Base-by-base conservation (phyloP, 805 yeast species). In the Starmerella stigmatis region DNA sequence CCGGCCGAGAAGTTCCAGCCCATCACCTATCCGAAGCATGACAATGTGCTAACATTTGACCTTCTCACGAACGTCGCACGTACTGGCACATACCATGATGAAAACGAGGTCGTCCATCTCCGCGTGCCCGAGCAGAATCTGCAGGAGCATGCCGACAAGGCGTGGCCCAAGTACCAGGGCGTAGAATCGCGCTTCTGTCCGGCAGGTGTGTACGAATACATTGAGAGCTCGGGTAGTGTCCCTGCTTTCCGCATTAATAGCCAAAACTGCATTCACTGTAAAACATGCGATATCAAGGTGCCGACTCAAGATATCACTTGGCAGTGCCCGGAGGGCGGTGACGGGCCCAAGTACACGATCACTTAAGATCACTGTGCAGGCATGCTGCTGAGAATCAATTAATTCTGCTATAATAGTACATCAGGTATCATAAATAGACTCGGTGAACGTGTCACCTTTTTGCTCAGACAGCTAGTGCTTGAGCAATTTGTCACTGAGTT, bases 271-370 rank as follows among this genome's bases (percentile, higher is more conserved):
- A 88, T 92, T 54, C 98, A 92, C 64, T 92, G 98, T 69, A 92
- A 92, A 66, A 89, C 97, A 2, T 89, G 98, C 70, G 98, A 92
- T 65, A 92, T 92, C 63, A 92, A 92, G 65, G 94, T 81, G 9
- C 98, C 98, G 7, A 72, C 85, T 0, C 96, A 89, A 65, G 96
- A 88, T 60, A 92, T 92, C 51, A 73, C 76, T 60, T 92, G 98
- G 98, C 75, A 79, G 11, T 95, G 86, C n/a, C 98, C 98, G 7
- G 97, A 92, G 68, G 97, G 98, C 50, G 96, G 97, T 25, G 98
- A 83, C 63, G 98, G 98, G 12, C 98, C 98, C 46, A 92, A 92
- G 64, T 92, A 92, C 63, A 79, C 80, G 62, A 76, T 85, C 79
- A 80, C 94, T 32, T 46, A 19, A 25, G 16, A n/a, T n/a, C n/a